Conservation (phyloP, 805 yeast genomes). For the Starmerella bombicola region DNA sequence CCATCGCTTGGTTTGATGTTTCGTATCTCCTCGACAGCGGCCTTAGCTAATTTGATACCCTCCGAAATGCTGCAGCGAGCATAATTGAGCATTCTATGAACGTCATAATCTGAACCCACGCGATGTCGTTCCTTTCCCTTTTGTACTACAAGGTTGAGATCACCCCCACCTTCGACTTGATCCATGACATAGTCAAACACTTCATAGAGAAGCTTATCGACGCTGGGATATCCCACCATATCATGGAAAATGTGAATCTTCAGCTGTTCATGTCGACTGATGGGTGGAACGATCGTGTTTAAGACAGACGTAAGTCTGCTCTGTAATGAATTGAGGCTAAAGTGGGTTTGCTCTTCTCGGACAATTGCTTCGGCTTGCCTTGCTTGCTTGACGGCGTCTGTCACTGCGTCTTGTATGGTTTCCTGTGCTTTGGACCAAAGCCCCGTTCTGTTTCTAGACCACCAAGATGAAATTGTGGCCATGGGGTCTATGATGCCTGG, state of each 20-base stretch:
- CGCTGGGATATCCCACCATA: conserved; percentile 34
- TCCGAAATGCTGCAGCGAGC: conserved; percentile 67
- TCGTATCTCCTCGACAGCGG: conserved; percentile 69
- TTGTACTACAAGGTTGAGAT: conserved; percentile 40
- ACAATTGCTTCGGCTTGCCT: conserved; percentile 32
- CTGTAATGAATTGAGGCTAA: conserved; percentile 24
- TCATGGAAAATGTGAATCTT: conserved; percentile 35
- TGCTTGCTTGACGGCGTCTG: conserved; percentile 30
- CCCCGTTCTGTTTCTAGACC: conserved; percentile 30
- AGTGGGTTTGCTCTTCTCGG: conserved; percentile 26
- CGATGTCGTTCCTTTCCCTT: conserved; percentile 33
- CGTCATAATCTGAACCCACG: conserved; percentile 28
- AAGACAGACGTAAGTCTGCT: conserved; percentile 31
- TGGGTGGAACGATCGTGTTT: conserved; percentile 36
- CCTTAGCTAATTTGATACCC: conserved; percentile 79
- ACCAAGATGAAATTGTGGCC: conserved; percentile 28
- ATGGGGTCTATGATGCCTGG: conserved; percentile 25
- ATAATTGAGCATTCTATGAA: conserved; percentile 44
- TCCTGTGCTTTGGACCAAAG: conserved; percentile 30
- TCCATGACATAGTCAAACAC: conserved; percentile 48
- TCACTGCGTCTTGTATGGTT: conserved; percentile 13
- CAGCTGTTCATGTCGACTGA: conserved; percentile 34
- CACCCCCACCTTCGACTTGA: conserved; percentile 62
- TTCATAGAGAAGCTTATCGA: conserved; percentile 39
- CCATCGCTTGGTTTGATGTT: conserved; percentile 13